A percentile compares a stretch with the other conserved stretches of the same genome.
Conservation (phyloP, 139 green algal species). For the Yamagishiella unicocca region DNA sequence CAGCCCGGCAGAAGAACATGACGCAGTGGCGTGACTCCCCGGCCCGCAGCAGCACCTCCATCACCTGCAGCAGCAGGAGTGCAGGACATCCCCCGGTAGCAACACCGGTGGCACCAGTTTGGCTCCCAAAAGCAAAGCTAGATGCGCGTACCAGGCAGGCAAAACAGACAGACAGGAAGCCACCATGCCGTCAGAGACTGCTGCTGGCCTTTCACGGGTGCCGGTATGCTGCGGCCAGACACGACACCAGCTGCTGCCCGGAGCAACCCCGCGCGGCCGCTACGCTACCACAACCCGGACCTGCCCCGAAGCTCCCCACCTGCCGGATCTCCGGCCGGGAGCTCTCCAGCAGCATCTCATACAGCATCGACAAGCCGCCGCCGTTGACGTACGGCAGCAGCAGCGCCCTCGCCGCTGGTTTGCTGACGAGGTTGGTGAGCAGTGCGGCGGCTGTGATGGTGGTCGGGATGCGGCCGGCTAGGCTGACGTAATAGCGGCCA, state of each 20-base stretch:
- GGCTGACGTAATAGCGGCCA: conserved; percentile 30
- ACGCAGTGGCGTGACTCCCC: conserved; percentile 51
- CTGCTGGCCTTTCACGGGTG: no score
- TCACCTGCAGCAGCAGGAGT: not conserved
- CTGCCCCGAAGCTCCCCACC: not conserved
- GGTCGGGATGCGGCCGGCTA: not conserved
- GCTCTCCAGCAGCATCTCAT: conserved; percentile 59
- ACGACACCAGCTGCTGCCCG: no score
- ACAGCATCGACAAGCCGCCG: conserved; percentile 58
- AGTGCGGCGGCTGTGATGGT: not conserved
- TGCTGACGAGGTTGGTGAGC: conserved; percentile 11
- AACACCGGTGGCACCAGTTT: no score
- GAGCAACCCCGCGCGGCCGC: no score
- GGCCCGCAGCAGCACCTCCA: conserved; percentile 25
- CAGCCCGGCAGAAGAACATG: conserved; percentile 81
- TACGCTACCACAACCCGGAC: no score
- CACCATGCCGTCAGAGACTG: no score
- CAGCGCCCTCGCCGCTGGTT: not conserved
- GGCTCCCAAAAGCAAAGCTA: no score
- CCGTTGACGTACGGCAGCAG: conserved; percentile 59
- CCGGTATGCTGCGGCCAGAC: no score
- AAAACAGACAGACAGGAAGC: no score
- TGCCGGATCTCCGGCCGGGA: conserved; percentile 45
- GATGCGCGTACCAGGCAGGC: no score
- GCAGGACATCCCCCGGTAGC: no score